Evolutionary conservation across 1,139 yeast species (phyloP), one percentile per base, ranked within the genome.

Genomic region (Taphrina sp.): DNA sequence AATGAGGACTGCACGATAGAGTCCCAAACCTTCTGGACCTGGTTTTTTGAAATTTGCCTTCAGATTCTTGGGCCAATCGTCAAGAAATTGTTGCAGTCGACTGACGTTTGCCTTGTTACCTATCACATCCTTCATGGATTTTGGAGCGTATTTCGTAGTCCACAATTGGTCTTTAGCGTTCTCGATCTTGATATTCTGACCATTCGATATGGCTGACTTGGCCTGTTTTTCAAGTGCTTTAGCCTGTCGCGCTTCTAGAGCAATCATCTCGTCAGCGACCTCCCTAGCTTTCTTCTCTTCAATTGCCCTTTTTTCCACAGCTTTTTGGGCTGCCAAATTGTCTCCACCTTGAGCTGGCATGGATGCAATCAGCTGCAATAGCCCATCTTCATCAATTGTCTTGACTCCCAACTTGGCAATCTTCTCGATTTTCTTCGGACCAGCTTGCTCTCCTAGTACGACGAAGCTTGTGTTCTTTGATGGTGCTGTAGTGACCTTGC

Each of bases 311-410:
- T 86, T 86, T 38, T 73, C 74, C 60, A 81, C 75, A 0, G 95
- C 95, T 62, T 79, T 80, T 58, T 78, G 77, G 0, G 97, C 97
- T 1, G 75, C 79, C 14, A 72, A 85, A 16, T 95, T 87, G 41
- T 79, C 79, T 0, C 98, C 98, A 26, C 98, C 98, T 63, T 85
- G 90, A 3, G 83, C 83, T 0, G 98, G 98, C 95, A 92, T 87
- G 8, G 80, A 77, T 14, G 75, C 67, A 54, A 92, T 75, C 60
- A 92, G 74, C 63, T 82, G 80, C 44, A 86, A 71, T 64, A 94
- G 89, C 0, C 98, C 98, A 4, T 79, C 85, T 67, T 92, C 95
- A 64, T 82, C 82, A 59, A 92, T 85, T 24, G 95, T 87, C 68
- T 90, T 90, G 55, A 87, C 79, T 8, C 79, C 78, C 61, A 83